A percentile compares a stretch with the other conserved stretches of the same genome.
Conservation (phyloP, 768 basidiomycete species). For the Hygrophorus pudorinus region DNA sequence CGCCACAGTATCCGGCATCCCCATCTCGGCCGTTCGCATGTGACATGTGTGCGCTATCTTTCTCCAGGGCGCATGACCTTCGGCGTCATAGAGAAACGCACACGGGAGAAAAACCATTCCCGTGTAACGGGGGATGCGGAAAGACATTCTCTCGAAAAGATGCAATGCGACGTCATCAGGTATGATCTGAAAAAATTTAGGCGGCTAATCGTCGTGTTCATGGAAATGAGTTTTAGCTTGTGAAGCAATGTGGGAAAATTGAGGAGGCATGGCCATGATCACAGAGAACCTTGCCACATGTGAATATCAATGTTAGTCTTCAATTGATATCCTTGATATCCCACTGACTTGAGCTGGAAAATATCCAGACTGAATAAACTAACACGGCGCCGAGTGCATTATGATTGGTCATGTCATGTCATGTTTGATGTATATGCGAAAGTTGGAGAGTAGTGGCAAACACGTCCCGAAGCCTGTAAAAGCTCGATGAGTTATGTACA, state of each 20-base stretch:
- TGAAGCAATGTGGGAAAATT: slow-evolving; percentile 69
- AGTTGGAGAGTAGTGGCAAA: no score
- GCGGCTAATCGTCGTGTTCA: slow-evolving; percentile 8
- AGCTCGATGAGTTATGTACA: no score
- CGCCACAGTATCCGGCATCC: slow-evolving; percentile 47
- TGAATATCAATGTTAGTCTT: slow-evolving; percentile 2
- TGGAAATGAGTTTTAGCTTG: slow-evolving; percentile 37
- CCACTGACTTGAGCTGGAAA: no score
- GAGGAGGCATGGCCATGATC: slow-evolving; percentile 38
- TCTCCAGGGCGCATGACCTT: slow-evolving; percentile 79
- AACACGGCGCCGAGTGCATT: no score
- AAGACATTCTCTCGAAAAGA: slow-evolving; percentile 48
- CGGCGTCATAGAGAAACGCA: slow-evolving; percentile 81
- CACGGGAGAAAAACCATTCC: slow-evolving; percentile 76
- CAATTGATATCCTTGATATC: slow-evolving; percentile 2
- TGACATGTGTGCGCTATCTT: slow-evolving; percentile 69
- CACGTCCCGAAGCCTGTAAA: no score
- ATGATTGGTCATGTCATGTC: no score
- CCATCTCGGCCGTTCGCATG: slow-evolving; percentile 55
- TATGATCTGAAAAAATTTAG: slow-evolving; percentile 19
- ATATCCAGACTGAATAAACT: no score
- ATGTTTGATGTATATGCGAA: no score
- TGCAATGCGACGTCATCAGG: slow-evolving; percentile 84
- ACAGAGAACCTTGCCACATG: slow-evolving; percentile 10
- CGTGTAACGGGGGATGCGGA: slow-evolving; percentile 76